Conservation (phyloP, 441 rosid genomes). For the Jatropha podagrica region DNA sequence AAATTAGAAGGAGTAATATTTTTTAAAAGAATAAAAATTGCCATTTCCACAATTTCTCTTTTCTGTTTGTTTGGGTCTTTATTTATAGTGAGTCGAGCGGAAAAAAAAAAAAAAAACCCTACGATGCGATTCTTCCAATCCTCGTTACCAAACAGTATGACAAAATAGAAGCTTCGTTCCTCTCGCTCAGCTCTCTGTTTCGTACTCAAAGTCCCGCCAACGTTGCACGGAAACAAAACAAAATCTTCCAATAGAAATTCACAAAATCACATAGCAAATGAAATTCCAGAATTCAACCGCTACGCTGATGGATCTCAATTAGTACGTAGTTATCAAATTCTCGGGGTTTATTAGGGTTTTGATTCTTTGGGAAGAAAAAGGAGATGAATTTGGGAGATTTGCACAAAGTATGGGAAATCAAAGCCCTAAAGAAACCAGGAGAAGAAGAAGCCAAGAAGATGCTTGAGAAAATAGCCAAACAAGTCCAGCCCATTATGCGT, state of each 20-base stretch:
- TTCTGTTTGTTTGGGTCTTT: too few relatives aligned
- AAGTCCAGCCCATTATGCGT: slow-evolving; percentile 86
- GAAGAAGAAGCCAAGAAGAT: slow-evolving; percentile 70
- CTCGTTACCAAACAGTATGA: too few relatives aligned
- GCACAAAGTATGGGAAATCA: slow-evolving; percentile 81
- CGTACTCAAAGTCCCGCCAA: slow-evolving; percentile 7
- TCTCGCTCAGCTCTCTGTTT: too few relatives aligned
- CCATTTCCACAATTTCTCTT: too few relatives aligned
- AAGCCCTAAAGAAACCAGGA: slow-evolving; percentile 67
- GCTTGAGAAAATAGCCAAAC: slow-evolving; percentile 71
- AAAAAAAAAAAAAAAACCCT: too few relatives aligned
- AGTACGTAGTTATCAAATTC: background rate
- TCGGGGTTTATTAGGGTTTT: slow-evolving; percentile 19
- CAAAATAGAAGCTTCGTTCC: background rate
- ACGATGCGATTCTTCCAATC: too few relatives aligned
- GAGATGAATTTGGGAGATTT: slow-evolving; percentile 70
- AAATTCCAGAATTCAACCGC: background rate
- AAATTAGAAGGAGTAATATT: too few relatives aligned
- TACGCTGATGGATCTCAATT: background rate
- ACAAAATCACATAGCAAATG: background rate
- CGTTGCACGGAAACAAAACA: too few relatives aligned
- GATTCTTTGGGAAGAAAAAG: background rate
- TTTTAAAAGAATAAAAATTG: too few relatives aligned
- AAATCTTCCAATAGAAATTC: too few relatives aligned
- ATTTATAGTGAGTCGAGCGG: too few relatives aligned